Evolutionary conservation across 495 filamentous ascomycete genomes (phyloP), one percentile per base, ranked within the genome.

Genomic region (Rostrohypoxylon terebratum): DNA sequence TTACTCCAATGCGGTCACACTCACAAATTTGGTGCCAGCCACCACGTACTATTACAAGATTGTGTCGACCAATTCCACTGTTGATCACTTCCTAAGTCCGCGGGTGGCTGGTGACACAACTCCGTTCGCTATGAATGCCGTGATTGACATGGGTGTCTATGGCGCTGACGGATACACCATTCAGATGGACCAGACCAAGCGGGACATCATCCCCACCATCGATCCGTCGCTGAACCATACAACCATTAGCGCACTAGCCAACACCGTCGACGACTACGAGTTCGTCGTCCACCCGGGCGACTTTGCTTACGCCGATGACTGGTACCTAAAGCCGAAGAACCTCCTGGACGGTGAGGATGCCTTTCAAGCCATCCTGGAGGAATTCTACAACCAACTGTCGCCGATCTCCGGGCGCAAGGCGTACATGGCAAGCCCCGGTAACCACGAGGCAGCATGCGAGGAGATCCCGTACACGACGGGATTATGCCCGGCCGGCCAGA

Each of bases 201-300:
- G 82, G 31, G 86, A 88, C 67, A 81, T 77, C 1, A 87, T 86
- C 53, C 87, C 87, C 0, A 67, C 70, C 20, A 75, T 90, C 42
- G 75, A 85, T 20, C 88, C 88, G 3, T 83, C 83, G n/a, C 80
- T 89, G 4, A 88, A 90, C 78, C 87, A 90, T 76, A 87, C 85
- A 18, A 90, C 88, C 44, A 90, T 90, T 68, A 82, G 80, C 20
- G 84, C 83, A 20, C 81, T 90, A 0, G 87, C 86, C 0, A 69
- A 77, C 5, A 89, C 83, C 3, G 79, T 88, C 42, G 75, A 90
- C 51, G 81, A 86, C 74, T 90, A 89, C 75, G 88, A 90, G 66
- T 77, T 90, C 18, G 76, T 90, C 50, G 80, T 90, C 38, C 88
- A 90, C 72, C 87, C 87, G 1, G 83, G 83, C 6, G 83, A 86